phyloP scores from a whole-genome alignment of 768 basidiomycete genomes.

The Neoboletus subvelutipes region DNA sequence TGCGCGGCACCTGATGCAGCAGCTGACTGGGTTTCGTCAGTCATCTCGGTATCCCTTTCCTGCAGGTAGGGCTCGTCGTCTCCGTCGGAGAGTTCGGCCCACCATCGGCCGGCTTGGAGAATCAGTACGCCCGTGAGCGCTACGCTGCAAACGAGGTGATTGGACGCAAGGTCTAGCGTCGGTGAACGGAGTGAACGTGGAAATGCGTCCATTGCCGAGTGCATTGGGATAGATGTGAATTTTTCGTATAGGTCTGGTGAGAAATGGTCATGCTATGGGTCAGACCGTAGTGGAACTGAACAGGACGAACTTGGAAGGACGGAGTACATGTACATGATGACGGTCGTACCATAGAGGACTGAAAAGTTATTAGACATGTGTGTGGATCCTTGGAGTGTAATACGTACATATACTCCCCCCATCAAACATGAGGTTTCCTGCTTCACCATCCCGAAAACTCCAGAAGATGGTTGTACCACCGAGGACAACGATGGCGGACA shows the following conservation, averaged over 20 bases:
- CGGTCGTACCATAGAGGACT: constrained; percentile 79
- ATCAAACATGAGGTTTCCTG: constrained; percentile 89
- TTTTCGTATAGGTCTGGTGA: constrained; percentile 53
- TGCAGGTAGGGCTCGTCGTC: constrained; percentile 46
- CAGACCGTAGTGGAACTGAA: neutral
- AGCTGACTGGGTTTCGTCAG: constrained; percentile 10
- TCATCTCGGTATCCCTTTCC: constrained; percentile 28
- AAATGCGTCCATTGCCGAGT: constrained; percentile 54
- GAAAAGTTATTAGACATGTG: constrained; percentile 8
- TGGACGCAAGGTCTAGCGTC: constrained; percentile 78
- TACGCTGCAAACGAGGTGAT: constrained; percentile 83
- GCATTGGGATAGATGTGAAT: constrained; percentile 58
- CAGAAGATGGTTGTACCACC: constrained; percentile 71
- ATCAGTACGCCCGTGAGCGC: constrained; percentile 84
- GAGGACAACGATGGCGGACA: constrained; percentile 53
- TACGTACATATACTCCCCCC: constrained; percentile 82
- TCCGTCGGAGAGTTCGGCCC: constrained; percentile 74
- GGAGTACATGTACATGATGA: constrained; percentile 70
- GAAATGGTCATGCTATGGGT: constrained; percentile 10
- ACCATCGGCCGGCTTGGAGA: constrained; percentile 81
- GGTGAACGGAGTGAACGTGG: constrained; percentile 59
- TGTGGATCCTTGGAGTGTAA: neutral
- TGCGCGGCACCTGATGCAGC: neutral
- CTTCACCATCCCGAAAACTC: constrained; percentile 74
- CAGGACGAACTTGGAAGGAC: constrained; percentile 70